phyloP scores from a whole-genome alignment of 371 early-diverging fungal species.

The Rhizopus sp. region DNA sequence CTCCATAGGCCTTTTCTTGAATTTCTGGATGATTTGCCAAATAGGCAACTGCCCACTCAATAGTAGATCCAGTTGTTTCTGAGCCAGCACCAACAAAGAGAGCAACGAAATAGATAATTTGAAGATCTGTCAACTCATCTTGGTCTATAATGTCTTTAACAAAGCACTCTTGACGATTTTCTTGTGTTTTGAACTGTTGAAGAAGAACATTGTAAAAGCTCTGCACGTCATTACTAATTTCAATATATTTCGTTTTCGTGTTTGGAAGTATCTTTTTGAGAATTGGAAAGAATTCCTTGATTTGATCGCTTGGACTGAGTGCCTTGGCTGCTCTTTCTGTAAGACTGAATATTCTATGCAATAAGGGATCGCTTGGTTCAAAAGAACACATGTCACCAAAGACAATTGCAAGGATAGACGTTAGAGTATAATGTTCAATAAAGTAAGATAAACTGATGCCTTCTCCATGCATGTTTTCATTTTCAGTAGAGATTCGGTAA shows the following conservation, averaged over 20 bases:
- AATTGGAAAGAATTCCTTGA: conserved; percentile 49
- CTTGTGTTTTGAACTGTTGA: conserved; percentile 18
- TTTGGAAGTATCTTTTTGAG: conserved; percentile 31
- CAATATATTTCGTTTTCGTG: conserved; percentile 11
- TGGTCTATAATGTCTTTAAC: conserved; percentile 36
- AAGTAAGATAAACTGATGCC: conserved; percentile 19
- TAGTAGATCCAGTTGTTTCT: conserved; percentile 46
- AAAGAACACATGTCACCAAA: conserved; percentile 42
- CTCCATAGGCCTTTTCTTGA: conserved; percentile 42
- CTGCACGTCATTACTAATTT: conserved; percentile 18
- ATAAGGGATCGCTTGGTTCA: conserved; percentile 34
- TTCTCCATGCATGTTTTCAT: background rate
- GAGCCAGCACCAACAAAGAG: conserved; percentile 54
- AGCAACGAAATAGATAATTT: conserved; percentile 33
- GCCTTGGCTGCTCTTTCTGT: conserved; percentile 36
- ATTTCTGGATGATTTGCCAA: conserved; percentile 46
- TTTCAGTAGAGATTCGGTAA: conserved; percentile 10
- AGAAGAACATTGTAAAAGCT: conserved; percentile 37
- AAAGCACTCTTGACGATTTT: conserved; percentile 35
- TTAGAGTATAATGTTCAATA: conserved; percentile 50
- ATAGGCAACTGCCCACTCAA: conserved; percentile 46
- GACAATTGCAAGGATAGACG: conserved; percentile 40
- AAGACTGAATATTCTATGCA: conserved; percentile 41
- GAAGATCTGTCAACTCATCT: conserved; percentile 35
- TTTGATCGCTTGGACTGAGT: conserved; percentile 40